Conservation (phyloP, 208 protist genomes). For the Phytomonas francai region DNA sequence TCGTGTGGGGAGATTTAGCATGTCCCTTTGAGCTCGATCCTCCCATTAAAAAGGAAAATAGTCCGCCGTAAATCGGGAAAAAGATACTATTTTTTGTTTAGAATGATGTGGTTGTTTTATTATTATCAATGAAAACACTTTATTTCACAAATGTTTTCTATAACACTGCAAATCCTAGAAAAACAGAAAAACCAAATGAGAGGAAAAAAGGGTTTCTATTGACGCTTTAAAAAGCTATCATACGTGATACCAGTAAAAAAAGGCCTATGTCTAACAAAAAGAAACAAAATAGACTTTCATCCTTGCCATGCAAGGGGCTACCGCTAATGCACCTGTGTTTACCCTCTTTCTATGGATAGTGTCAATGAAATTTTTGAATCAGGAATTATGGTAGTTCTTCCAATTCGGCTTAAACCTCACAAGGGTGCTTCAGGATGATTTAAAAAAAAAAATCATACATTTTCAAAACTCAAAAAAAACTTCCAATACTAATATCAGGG, state of each 20-base stretch:
- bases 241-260: neutral
- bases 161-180: neutral
- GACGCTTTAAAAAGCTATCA: neutral
- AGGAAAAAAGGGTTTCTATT: neutral
- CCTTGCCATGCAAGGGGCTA: neutral
- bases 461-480: neutral
- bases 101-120: neutral
- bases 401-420: neutral
- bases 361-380: neutral
- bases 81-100: neutral
- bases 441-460: neutral
- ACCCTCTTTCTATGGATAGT: no score
- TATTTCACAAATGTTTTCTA: neutral
- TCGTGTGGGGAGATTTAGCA: neutral
- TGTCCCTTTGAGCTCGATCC: slow-evolving; percentile 5
- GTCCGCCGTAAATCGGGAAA: neutral
- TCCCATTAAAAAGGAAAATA: slow-evolving; percentile 3
- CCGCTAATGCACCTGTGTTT: no score
- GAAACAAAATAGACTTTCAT: neutral
- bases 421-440: neutral
- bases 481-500: no score
- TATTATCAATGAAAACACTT: slow-evolving; percentile 2
- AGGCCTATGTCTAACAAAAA: neutral
- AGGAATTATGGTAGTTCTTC: neutral
- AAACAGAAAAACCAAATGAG: neutral